Percentiles rank a stretch among this genome's conserved stretches.
phyloP scores from a whole-genome alignment of 192 early-diverging fungal species.

The Lobosporangium transversale region DNA sequence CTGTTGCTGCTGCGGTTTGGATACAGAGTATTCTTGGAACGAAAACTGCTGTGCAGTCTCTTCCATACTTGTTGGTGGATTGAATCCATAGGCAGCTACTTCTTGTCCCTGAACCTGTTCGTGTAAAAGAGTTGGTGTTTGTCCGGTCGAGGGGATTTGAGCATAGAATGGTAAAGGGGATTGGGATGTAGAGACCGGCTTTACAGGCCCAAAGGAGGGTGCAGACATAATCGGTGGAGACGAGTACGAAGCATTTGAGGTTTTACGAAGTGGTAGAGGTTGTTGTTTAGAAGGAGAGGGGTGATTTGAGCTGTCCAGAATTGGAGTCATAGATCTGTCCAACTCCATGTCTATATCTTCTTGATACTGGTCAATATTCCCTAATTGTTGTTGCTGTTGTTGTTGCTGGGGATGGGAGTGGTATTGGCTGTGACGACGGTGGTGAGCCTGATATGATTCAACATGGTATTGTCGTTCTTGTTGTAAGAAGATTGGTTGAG shows the following conservation, averaged over 20 bases:
- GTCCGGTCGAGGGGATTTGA: background rate
- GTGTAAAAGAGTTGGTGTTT: too few species aligned
- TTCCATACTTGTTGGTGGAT: background rate
- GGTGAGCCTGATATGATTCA: background rate
- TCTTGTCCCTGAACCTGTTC: background rate
- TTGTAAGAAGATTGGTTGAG: background rate
- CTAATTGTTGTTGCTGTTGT: conserved; percentile 8
- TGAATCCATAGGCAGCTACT: background rate
- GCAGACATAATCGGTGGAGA: conserved; percentile 9
- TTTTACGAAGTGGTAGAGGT: conserved; percentile 12
- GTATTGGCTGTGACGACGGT: conserved; percentile 17
- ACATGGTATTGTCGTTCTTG: conserved; percentile 7
- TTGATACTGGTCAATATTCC: conserved; percentile 10
- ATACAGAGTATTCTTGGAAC: background rate
- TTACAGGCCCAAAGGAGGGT: conserved; percentile 1
- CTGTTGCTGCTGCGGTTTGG: conserved; percentile 12
- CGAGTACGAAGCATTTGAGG: conserved; percentile 13
- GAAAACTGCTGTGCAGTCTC: conserved; percentile 10
- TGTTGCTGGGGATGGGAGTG: conserved; percentile 16
- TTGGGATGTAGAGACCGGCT: background rate
- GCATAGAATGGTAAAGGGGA: conserved; percentile 6
- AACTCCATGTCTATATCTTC: conserved; percentile 35
- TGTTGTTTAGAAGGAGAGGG: conserved; percentile 9
- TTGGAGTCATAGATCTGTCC: conserved; percentile 2
- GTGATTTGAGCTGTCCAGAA: background rate